Conservation (phyloP, 352 stramenopile genomes). For the Globisporangium nodosum region DNA sequence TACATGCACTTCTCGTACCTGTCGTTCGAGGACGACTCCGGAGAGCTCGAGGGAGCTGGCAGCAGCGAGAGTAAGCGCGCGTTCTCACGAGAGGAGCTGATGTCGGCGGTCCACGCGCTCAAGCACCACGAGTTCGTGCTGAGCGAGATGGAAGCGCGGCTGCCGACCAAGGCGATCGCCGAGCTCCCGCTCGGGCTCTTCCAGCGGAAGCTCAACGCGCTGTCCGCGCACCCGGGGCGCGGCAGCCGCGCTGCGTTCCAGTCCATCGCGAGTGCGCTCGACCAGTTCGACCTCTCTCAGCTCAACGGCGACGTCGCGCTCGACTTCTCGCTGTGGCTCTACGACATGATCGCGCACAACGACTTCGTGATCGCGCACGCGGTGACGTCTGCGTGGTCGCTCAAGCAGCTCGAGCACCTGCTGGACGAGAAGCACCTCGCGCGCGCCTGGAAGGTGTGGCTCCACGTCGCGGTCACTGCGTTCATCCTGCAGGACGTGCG, state of each 20-base stretch:
- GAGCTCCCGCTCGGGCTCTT: constrained; percentile 8
- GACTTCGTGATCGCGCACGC: constrained; percentile 33
- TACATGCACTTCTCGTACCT: constrained; percentile 34
- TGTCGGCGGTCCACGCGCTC: constrained; percentile 7
- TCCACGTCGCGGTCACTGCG: constrained; percentile 21
- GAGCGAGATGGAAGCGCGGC: constrained; percentile 5
- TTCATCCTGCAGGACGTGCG: constrained; percentile 21
- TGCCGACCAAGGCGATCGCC: constrained; percentile 1
- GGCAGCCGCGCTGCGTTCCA: constrained; percentile 14
- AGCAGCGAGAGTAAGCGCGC: constrained; percentile 1
- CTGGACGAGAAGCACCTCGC: constrained; percentile 12
- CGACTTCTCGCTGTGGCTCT: constrained; percentile 28
- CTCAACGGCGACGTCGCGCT: constrained; percentile 21
- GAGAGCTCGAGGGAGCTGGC: not conserved
- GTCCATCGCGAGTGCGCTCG: constrained; percentile 10
- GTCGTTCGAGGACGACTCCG: constrained; percentile 16
- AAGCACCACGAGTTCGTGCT: constrained; percentile 14
- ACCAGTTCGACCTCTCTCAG: constrained; percentile 17
- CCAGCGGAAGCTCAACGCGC: constrained; percentile 19
- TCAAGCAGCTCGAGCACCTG: constrained; percentile 30
- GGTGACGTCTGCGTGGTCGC: constrained; percentile 27
- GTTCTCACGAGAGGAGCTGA: constrained; percentile 16
- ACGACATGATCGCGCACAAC: constrained; percentile 21
- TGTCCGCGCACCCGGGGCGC: constrained; percentile 16
- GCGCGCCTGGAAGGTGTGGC: constrained; percentile 30